Evolutionary conservation across 1,139 yeast genomes (phyloP).

Genomic region (Debaryomyces subglobosus): DNA sequence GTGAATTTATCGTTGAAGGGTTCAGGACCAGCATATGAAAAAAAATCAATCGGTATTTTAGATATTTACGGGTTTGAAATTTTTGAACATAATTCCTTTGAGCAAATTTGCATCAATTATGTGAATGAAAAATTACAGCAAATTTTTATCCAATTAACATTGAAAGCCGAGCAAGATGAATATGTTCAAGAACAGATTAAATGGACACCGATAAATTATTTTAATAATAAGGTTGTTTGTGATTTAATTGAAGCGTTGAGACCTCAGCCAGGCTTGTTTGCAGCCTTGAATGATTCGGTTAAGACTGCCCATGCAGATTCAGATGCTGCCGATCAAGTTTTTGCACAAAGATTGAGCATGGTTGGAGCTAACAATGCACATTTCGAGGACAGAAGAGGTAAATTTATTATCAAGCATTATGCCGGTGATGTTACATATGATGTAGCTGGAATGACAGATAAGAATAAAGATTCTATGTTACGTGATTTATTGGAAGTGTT

Average conservation of each 20-base stretch:
- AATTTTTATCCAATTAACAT: conserved; percentile 90
- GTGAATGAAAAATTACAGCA: conserved; percentile 98
- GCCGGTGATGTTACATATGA: conserved; percentile 99
- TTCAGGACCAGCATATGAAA: conserved; percentile 42
- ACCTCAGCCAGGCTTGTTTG: conserved; percentile 93
- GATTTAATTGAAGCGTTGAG: conserved; percentile 92
- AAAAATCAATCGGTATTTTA: conserved; percentile 81
- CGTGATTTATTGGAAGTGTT: conserved; percentile 84
- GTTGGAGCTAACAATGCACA: conserved; percentile 78
- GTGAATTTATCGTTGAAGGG: conserved; percentile 70
- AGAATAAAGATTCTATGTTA: conserved; percentile 92
- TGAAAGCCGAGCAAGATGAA: conserved; percentile 97
- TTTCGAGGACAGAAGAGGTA: conserved; percentile 85
- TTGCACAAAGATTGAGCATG: conserved; percentile 88
- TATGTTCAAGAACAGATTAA: conserved; percentile 92
- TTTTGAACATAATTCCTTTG: conserved; percentile 94
- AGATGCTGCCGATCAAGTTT: conserved; percentile 94
- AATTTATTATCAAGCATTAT: conserved; percentile 91
- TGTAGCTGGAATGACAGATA: conserved; percentile 90
- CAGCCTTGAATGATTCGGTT: conserved; percentile 94
- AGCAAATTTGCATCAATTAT: conserved; percentile 94
- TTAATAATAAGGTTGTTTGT: conserved; percentile 95
- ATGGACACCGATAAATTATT: conserved; percentile 98
- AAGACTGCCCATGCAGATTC: conserved; percentile 99
- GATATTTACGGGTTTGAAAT: conserved; percentile 99